phyloP scores from a whole-genome alignment of 1,284 basidiomycete species.

The Neonothopanus nambi region DNA sequence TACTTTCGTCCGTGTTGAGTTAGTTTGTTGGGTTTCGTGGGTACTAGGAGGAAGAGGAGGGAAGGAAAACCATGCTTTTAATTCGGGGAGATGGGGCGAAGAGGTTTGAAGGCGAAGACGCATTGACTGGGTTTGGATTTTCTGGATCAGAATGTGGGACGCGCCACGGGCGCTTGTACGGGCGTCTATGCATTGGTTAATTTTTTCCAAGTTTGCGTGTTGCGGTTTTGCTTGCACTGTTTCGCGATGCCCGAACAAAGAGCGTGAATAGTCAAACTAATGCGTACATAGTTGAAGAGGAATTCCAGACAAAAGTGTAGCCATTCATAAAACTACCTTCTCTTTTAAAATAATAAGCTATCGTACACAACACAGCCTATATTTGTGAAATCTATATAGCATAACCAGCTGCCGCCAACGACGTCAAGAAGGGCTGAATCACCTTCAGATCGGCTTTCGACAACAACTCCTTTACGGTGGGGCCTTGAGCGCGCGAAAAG shows the following conservation, averaged over 20 bases:
- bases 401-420: constrained; percentile 41
- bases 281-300: too few relatives aligned
- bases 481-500: constrained; percentile 23
- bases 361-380: too few relatives aligned
- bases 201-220: too few relatives aligned
- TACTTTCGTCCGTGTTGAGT: not conserved
- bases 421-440: constrained; percentile 45
- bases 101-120: constrained; percentile 17
- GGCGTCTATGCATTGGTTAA: too few relatives aligned
- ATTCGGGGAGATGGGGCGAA: constrained; percentile 3
- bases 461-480: constrained; percentile 38
- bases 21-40: not conserved
- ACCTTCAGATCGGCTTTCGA: constrained; percentile 33
- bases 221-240: too few relatives aligned
- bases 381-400: constrained; percentile 9
- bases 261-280: too few relatives aligned
- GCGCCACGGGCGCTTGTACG: too few relatives aligned
- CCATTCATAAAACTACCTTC: too few relatives aligned
- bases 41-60: too few relatives aligned
- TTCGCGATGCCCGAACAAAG: too few relatives aligned
- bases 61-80: constrained; percentile 19
- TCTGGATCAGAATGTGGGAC: not conserved
- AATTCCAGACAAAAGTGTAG: too few relatives aligned
- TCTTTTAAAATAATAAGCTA: too few relatives aligned
- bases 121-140: constrained; percentile 1